phyloP scores from a whole-genome alignment of 805 yeast genomes.

The Jamesozyma lodderae region DNA sequence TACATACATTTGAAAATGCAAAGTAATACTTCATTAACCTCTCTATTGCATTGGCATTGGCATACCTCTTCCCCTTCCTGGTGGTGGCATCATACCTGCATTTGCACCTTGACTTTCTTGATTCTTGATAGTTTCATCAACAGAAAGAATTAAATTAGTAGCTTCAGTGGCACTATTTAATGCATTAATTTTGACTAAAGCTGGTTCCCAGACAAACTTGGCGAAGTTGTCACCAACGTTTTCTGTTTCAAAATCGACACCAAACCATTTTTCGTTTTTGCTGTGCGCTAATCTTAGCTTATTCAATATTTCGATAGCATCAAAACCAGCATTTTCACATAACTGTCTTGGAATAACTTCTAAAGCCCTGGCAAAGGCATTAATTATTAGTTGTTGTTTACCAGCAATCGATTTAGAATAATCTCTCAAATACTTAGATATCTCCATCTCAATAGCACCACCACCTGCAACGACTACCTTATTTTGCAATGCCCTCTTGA shows the following conservation, averaged over 20 bases:
- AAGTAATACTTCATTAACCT: too few relatives aligned
- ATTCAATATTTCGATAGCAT: constrained; percentile 89
- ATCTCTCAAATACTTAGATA: constrained; percentile 81
- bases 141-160: constrained; percentile 83
- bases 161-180: constrained; percentile 94
- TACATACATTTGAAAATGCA: too few relatives aligned
- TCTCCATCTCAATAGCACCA: constrained; percentile 97
- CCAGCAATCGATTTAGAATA: constrained; percentile 85
- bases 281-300: constrained; percentile 89
- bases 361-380: constrained; percentile 87
- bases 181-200: constrained; percentile 90
- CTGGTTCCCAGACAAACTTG: constrained; percentile 95
- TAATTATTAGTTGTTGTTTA: constrained; percentile 86
- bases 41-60: constrained; percentile 32
- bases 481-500: constrained; percentile 85
- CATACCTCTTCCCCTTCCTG: constrained; percentile 67
- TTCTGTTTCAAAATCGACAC: constrained; percentile 85
- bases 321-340: constrained; percentile 98
- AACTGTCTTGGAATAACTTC: constrained; percentile 96
- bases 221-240: constrained; percentile 74
- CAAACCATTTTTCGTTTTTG: constrained; percentile 84
- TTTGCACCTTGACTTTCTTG: constrained; percentile 51
- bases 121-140: constrained; percentile 85
- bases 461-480: constrained; percentile 94
- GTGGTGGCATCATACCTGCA: constrained; percentile 41